Evolutionary conservation across 2,329 filamentous ascomycete genomes (phyloP).

Genomic region (Atkinsonella texensis): DNA sequence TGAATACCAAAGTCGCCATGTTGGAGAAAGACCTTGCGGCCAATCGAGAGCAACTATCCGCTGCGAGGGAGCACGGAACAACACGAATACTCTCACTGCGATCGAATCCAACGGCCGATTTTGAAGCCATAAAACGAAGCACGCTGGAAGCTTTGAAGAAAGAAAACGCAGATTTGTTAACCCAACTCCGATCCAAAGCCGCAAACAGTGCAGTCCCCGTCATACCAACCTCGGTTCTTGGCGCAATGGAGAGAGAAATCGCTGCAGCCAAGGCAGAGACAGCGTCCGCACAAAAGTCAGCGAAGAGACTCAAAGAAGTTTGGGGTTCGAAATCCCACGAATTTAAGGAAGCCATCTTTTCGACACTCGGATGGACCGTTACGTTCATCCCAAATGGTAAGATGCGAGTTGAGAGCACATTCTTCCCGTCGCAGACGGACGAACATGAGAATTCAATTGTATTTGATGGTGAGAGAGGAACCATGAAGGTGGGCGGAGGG

Average conservation of each 20-base stretch:
- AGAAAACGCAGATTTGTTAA: constrained; percentile 75
- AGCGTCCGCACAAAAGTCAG: constrained; percentile 68
- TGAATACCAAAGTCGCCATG: constrained; percentile 58
- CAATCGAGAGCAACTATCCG: constrained; percentile 57
- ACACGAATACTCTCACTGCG: constrained; percentile 77
- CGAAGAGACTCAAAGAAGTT: constrained; percentile 78
- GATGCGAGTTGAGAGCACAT: constrained; percentile 80
- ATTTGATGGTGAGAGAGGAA: constrained; percentile 87
- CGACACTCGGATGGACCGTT: constrained; percentile 84
- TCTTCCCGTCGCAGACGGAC: constrained; percentile 57
- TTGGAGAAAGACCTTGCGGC: constrained; percentile 67
- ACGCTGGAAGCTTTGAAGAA: constrained; percentile 66
- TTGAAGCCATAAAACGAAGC: constrained; percentile 70
- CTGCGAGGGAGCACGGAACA: constrained; percentile 52
- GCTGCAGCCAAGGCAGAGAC: constrained; percentile 57
- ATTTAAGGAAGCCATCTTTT: constrained; percentile 90
- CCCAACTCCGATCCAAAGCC: constrained; percentile 46
- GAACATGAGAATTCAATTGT: constrained; percentile 65
- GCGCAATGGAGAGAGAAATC: constrained; percentile 64
- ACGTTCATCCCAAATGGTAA: constrained; percentile 97
- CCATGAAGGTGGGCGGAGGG: constrained; percentile 95
- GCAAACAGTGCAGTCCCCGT: constrained; percentile 38
- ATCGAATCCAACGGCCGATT: constrained; percentile 82
- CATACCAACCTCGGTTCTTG: constrained; percentile 67
- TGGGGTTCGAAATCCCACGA: constrained; percentile 85